phyloP scores from a whole-genome alignment of 768 basidiomycete genomes.

The Boletus bicolor region DNA sequence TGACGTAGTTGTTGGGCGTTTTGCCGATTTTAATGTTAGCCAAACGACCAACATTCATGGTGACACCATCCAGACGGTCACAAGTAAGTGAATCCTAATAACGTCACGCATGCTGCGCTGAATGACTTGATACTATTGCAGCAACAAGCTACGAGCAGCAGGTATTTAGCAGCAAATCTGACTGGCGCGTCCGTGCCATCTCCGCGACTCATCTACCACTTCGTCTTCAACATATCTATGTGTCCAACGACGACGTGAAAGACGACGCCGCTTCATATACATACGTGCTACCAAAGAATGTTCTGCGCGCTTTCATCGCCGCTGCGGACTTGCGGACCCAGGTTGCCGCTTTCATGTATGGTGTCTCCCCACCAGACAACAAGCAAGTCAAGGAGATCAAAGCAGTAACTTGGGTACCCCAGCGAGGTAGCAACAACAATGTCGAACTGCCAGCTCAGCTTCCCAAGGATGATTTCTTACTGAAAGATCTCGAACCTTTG shows the following conservation, averaged over 20 bases:
- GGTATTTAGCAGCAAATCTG: constrained; percentile 98
- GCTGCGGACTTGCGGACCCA: constrained; percentile 95
- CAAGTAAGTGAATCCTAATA: constrained; percentile 53
- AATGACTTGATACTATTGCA: constrained; percentile 25
- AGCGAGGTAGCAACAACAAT: constrained; percentile 91
- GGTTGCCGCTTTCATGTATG: constrained; percentile 92
- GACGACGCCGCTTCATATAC: constrained; percentile 95
- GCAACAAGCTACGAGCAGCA: constrained; percentile 98
- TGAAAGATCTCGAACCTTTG: constrained; percentile 92
- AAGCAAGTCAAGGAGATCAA: constrained; percentile 99
- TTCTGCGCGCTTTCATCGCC: constrained; percentile 89
- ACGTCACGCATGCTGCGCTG: not conserved
- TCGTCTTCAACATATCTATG: constrained; percentile 97
- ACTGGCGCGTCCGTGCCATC: constrained; percentile 98
- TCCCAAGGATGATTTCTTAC: constrained; percentile 90
- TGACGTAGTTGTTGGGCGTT: not conserved
- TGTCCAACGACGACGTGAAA: constrained; percentile 98
- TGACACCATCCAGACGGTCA: constrained; percentile 92
- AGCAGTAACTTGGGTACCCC: constrained; percentile 96
- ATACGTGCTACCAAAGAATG: constrained; percentile 96
- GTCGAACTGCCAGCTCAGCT: constrained; percentile 88
- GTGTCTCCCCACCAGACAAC: constrained; percentile 90
- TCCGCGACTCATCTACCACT: constrained; percentile 95
- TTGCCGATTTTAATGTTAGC: constrained; percentile 31
- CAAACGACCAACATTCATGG: constrained; percentile 98